A percentile compares a stretch with the other conserved stretches of the same genome.
Evolutionary conservation across 495 filamentous ascomycete genomes (phyloP).

Genomic region (Eremomyces bilateralis): DNA sequence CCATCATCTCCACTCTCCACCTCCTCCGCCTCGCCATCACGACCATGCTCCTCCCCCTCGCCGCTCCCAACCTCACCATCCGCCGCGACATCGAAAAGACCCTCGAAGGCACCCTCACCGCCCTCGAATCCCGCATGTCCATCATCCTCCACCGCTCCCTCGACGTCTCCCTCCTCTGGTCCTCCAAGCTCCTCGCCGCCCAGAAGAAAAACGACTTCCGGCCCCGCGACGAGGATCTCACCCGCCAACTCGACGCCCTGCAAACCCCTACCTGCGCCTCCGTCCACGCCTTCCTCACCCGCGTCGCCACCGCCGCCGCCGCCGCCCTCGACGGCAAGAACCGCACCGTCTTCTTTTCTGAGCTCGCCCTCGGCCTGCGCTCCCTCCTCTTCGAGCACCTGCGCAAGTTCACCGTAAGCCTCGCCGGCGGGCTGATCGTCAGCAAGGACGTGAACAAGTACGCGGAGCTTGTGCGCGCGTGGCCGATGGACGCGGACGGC

Average conservation of each 20-base stretch:
- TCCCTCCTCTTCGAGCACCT: conserved; percentile 71
- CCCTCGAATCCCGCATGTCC: conserved; percentile 77
- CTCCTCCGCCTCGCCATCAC: conserved; percentile 80
- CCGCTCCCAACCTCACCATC: conserved; percentile 69
- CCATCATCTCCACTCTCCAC: conserved; percentile 78
- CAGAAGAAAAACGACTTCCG: conserved; percentile 90
- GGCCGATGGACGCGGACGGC: conserved; percentile 29
- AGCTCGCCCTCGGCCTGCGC: conserved; percentile 63
- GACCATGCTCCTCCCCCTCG: conserved; percentile 76
- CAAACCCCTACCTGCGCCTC: conserved; percentile 70
- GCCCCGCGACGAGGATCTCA: conserved; percentile 63
- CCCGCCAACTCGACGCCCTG: conserved; percentile 42
- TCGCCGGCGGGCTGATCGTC: conserved; percentile 81
- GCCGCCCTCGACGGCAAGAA: conserved; percentile 55
- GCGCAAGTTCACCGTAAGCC: conserved; percentile 78
- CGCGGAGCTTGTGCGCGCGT: conserved; percentile 55
- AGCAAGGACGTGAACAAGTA: conserved; percentile 92
- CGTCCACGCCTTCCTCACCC: conserved; percentile 54
- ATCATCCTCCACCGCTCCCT: conserved; percentile 68
- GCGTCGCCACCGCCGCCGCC: conserved; percentile 34
- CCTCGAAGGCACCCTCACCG: conserved; percentile 44
- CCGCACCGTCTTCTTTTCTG: conserved; percentile 53
- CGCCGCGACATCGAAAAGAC: conserved; percentile 79
- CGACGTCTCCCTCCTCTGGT: conserved; percentile 63
- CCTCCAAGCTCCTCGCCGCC: conserved; percentile 43